phyloP scores from a whole-genome alignment of 148 eudicot genomes.

The Rhododendron williamsianum region DNA sequence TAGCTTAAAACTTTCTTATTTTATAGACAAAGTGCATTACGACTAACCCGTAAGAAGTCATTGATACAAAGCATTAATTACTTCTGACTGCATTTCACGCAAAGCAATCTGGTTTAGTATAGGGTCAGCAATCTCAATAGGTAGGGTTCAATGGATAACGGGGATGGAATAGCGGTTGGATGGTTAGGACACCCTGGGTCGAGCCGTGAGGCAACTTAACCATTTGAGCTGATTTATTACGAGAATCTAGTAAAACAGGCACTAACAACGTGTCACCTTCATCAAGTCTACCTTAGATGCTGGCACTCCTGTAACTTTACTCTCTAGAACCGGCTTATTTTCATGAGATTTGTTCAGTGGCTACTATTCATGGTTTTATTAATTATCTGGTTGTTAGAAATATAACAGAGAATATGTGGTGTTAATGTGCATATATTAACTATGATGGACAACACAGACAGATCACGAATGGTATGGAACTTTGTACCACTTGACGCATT shows the following conservation, averaged over 20 bases:
- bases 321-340: neutral
- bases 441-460: neutral
- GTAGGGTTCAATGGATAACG: neutral
- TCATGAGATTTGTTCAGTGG: neutral
- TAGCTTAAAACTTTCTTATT: neutral
- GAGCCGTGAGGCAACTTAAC: neutral
- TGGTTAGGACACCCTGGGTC: neutral
- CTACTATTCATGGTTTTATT: neutral
- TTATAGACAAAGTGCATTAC: neutral
- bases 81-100: neutral
- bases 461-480: neutral
- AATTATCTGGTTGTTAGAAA: neutral
- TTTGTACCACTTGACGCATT: neutral
- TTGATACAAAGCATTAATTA: neutral
- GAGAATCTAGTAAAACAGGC: neutral
- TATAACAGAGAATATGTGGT: neutral
- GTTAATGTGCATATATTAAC: neutral
- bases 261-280: neutral
- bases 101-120: neutral
- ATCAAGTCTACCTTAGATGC: neutral
- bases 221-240: neutral
- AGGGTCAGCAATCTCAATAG: neutral
- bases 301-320: neutral
- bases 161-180: too few relatives aligned
- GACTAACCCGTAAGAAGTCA: neutral